These are phyloP conservation scores for Rhizoclosmatium globosum DNA, from an alignment of 192 early-diverging fungal species.

Conservation along the genomic window DNA sequence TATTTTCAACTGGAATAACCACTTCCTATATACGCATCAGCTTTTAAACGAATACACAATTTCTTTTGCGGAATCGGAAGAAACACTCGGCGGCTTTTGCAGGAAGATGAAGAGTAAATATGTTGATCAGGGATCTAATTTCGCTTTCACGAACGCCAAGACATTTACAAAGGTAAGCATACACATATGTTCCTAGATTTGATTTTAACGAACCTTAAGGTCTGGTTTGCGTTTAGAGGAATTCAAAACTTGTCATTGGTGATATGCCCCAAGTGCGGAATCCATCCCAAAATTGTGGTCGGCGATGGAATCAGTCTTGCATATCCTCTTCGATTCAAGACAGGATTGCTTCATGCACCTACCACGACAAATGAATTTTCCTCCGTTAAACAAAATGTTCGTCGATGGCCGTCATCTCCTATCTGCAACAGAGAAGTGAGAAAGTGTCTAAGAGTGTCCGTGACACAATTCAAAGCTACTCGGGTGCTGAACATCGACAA, in stretches of 20 bases:
- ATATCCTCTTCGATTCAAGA: neutral
- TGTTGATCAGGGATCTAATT: neutral
- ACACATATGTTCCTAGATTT: too few relatives aligned
- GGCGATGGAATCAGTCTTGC: neutral
- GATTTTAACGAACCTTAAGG: too few relatives aligned
- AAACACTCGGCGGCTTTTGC: neutral
- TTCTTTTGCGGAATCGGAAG: neutral
- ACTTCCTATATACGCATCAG: neutral
- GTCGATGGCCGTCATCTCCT: neutral
- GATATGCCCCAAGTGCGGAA: too few relatives aligned
- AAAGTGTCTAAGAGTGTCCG: too few relatives aligned
- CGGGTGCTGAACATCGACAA: too few relatives aligned
- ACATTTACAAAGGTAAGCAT: too few relatives aligned
- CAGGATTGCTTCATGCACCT: neutral
- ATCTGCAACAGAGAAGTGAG: too few relatives aligned
- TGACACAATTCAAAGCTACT: too few relatives aligned
- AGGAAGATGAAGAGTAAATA: neutral
- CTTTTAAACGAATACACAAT: neutral
- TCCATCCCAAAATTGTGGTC: neutral
- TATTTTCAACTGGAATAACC: neutral
- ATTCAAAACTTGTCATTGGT: neutral
- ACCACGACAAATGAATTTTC: neutral
- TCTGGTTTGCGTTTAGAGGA: neutral
- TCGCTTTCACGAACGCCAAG: too few relatives aligned
- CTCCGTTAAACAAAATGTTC: neutral